These are phyloP conservation scores for Colletotrichum euphorbiae DNA, from an alignment of 2,329 filamentous ascomycete genomes.

Conservation along the genomic window DNA sequence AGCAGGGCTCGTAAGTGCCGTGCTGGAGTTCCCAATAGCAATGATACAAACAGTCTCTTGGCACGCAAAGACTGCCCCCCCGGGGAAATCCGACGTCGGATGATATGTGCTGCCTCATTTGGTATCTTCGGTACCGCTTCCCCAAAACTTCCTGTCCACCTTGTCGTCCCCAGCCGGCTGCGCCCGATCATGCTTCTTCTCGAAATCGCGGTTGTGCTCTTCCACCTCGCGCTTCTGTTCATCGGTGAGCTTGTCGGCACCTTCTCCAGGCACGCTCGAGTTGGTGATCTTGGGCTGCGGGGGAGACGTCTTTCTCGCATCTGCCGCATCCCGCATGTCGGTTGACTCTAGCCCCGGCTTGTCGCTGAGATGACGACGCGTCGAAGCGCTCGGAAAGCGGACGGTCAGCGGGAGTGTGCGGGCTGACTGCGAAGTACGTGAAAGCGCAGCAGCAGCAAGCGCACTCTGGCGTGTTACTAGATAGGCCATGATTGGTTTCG, in stretches of 20 bases:
- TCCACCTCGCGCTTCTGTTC: slow-evolving; percentile 69
- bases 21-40: too few relatives aligned
- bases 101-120: neutral
- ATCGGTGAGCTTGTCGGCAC: slow-evolving; percentile 52
- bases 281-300: slow-evolving; percentile 65
- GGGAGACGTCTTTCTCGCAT: slow-evolving; percentile 45
- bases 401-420: neutral
- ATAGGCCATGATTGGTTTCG: neutral
- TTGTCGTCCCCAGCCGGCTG: slow-evolving; percentile 57
- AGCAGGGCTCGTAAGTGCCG: too few relatives aligned
- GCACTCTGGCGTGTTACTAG: neutral
- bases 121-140: slow-evolving; percentile 7
- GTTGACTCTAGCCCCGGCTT: slow-evolving; percentile 31
- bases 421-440: neutral
- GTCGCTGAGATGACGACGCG: slow-evolving; percentile 19
- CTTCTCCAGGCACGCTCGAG: slow-evolving; percentile 54
- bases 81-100: too few relatives aligned
- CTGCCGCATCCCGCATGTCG: slow-evolving; percentile 24
- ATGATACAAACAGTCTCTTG: neutral
- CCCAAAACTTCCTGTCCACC: slow-evolving; percentile 68
- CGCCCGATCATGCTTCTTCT: slow-evolving; percentile 62
- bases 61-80: too few relatives aligned
- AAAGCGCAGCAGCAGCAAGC: neutral
- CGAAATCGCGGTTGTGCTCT: slow-evolving; percentile 69
- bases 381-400: neutral